A percentile compares a stretch with the other conserved stretches of the same genome.
Conservation (phyloP, 1,284 basidiomycete species). For the Rhodofomes roseus region DNA sequence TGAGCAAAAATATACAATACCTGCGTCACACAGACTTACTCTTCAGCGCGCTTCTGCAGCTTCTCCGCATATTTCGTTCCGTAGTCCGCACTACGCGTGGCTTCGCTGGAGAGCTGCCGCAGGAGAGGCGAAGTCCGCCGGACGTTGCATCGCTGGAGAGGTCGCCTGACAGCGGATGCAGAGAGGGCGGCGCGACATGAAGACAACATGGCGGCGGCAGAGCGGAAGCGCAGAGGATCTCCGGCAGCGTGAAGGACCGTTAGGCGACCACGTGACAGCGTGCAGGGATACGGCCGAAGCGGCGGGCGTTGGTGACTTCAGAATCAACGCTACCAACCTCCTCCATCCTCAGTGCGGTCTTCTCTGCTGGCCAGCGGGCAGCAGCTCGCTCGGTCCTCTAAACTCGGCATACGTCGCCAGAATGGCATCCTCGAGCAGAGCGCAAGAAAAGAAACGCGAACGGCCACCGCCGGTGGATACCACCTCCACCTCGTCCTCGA, state of each 20-base stretch:
- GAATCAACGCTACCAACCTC: neutral
- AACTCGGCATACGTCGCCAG: neutral
- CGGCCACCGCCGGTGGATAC: constrained; percentile 31
- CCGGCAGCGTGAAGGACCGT: neutral
- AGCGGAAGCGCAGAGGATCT: neutral
- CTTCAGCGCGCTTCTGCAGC: constrained; percentile 38
- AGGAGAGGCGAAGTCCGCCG: neutral
- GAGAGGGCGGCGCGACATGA: neutral
- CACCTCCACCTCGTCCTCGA: constrained; percentile 18
- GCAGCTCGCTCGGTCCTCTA: neutral
- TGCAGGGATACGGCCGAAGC: constrained; percentile 2
- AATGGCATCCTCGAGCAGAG: constrained; percentile 25
- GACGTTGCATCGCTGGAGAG: neutral
- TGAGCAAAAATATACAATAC: neutral
- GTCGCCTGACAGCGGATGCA: neutral
- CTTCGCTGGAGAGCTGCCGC: neutral
- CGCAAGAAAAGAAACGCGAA: constrained; percentile 25
- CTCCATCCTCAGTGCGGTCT: neutral
- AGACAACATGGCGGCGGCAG: neutral
- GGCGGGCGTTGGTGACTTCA: neutral
- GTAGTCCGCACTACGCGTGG: constrained; percentile 20
- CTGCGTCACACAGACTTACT: constrained; percentile 34
- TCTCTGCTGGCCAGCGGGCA: neutral
- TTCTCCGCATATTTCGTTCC: constrained; percentile 45
- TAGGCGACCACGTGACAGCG: constrained; percentile 1